A percentile compares a stretch with the other conserved stretches of the same genome.
Conservation (phyloP, 2,329 filamentous ascomycete genomes). For the Pestalotiopsis sp. region DNA sequence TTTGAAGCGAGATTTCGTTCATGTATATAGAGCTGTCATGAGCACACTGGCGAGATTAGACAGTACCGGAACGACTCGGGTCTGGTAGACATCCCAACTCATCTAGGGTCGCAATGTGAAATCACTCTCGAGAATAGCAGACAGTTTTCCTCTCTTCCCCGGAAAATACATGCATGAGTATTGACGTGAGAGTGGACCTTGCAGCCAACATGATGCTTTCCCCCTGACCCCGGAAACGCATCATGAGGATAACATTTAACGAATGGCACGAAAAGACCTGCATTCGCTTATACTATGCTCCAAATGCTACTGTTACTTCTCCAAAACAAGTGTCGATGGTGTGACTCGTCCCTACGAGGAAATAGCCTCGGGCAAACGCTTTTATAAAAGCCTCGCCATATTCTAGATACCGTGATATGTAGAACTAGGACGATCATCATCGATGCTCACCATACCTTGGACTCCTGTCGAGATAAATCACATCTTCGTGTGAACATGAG, state of each 20-base stretch:
- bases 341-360: neutral
- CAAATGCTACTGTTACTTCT: neutral
- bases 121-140: neutral
- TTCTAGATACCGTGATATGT: neutral
- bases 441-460: neutral
- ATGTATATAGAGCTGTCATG: neutral
- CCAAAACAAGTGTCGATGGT: neutral
- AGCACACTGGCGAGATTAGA: neutral
- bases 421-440: neutral
- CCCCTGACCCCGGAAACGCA: neutral
- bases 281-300: neutral
- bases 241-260: neutral
- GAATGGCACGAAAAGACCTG: neutral
- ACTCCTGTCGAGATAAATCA: neutral
- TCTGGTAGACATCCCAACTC: neutral
- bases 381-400: neutral
- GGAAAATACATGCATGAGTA: neutral
- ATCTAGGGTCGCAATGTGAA: neutral
- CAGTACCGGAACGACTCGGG: neutral
- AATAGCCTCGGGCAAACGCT: neutral
- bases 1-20: neutral
- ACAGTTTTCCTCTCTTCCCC: neutral
- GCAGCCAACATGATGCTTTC: neutral
- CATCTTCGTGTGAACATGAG: neutral
- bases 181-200: neutral